Conservation (phyloP, 139 green algal genomes). For the Picochlorum sp. region DNA sequence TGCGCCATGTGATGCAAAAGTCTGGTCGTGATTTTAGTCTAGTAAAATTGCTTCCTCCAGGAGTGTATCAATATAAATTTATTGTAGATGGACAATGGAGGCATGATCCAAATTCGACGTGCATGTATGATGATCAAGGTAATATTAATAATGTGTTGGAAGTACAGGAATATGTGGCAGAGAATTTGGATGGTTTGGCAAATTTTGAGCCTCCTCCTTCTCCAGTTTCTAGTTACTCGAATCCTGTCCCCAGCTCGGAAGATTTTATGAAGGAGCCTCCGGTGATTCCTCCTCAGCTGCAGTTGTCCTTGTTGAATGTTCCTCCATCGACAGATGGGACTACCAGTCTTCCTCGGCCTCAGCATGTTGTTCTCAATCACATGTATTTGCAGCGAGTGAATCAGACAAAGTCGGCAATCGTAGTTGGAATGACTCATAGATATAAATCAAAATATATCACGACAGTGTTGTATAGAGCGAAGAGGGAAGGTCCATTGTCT, state of each 20-base stretch:
- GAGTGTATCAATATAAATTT: slow-evolving; percentile 96
- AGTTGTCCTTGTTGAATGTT: slow-evolving; percentile 95
- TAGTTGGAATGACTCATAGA: slow-evolving; percentile 85
- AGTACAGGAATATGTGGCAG: slow-evolving; percentile 91
- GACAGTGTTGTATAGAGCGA: slow-evolving; percentile 66
- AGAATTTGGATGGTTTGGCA: slow-evolving; percentile 86
- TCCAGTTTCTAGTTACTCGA: slow-evolving; percentile 75
- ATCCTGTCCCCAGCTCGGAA: slow-evolving; percentile 52
- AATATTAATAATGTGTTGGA: slow-evolving; percentile 99
- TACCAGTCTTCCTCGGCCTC: slow-evolving; percentile 78
- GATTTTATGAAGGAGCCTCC: slow-evolving; percentile 97
- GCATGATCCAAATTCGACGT: slow-evolving; percentile 89
- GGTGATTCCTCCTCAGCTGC: slow-evolving; percentile 83
- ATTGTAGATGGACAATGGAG: slow-evolving; percentile 97
- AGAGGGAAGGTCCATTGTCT: not conserved
- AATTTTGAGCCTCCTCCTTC: slow-evolving; percentile 89
- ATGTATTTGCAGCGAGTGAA: slow-evolving; percentile 68
- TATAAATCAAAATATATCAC: slow-evolving; percentile 98
- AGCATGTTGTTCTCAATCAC: slow-evolving; percentile 98
- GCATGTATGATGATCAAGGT: slow-evolving; percentile 92
- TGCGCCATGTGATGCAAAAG: slow-evolving; percentile 59
- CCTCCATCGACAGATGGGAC: slow-evolving; percentile 66
- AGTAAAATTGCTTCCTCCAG: slow-evolving; percentile 88
- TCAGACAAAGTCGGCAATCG: slow-evolving; percentile 40
- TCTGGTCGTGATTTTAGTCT: slow-evolving; percentile 91